Conservation (phyloP, 2,329 filamentous ascomycete species). For the Phyllosticta citribraziliensis region DNA sequence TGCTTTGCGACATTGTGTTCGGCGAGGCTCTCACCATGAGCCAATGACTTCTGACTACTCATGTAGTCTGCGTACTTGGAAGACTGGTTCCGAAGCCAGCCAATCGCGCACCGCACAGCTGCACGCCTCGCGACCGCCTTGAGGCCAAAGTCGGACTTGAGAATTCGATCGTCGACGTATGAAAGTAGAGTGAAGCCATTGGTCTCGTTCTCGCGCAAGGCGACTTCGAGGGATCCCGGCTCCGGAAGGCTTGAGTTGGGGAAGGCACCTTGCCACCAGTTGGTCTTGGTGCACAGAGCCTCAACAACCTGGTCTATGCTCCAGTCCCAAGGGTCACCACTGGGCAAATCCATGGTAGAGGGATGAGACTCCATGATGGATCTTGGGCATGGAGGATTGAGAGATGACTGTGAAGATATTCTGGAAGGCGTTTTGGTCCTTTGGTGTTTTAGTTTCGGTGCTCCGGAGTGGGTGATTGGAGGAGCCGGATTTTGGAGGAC, state of each 20-base stretch:
- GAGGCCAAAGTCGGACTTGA: conserved; percentile 49
- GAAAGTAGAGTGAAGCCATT: conserved; percentile 56
- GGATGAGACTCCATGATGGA: background rate
- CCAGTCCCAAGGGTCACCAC: conserved; percentile 65
- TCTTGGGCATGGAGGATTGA: background rate
- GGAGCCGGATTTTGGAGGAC: background rate
- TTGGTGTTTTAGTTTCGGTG: background rate
- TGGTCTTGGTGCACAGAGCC: conserved; percentile 50
- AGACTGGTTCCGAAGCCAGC: conserved; percentile 45
- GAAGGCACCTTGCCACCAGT: conserved; percentile 38
- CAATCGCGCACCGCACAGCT: conserved; percentile 49
- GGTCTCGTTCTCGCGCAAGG: conserved; percentile 52
- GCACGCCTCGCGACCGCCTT: conserved; percentile 48
- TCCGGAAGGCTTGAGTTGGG: conserved; percentile 40
- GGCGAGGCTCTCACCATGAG: background rate
- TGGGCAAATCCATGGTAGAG: conserved; percentile 1
- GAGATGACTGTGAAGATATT: background rate
- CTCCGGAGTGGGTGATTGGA: background rate
- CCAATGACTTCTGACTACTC: background rate
- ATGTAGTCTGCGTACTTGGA: conserved; percentile 32
- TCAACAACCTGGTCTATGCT: conserved; percentile 54
- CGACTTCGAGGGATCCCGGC: conserved; percentile 40
- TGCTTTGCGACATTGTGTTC: background rate
- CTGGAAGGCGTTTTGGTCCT: background rate
- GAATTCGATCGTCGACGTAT: conserved; percentile 38